Evolutionary conservation across 441 rosid species (phyloP).

Genomic region (Gossypium trilobum): DNA sequence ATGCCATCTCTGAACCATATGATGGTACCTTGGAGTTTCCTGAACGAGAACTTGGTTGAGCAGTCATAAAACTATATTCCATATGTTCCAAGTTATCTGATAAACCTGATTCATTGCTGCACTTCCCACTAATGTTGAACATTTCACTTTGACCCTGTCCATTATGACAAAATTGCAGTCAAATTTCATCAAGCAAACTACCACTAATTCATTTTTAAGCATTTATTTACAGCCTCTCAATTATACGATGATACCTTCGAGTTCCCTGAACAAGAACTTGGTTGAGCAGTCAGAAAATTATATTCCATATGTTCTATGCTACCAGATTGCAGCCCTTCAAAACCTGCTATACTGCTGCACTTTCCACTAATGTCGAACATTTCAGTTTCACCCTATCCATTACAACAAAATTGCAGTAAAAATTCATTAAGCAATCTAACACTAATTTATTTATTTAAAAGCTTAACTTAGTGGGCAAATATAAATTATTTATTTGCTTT

Average conservation of each 20-base stretch:
- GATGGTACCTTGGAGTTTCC: conserved; percentile 24
- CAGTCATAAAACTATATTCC: conserved; percentile 35
- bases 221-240: conserved; percentile 18
- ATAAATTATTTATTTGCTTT: background rate
- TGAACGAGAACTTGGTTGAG: conserved; percentile 24
- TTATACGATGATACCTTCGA: conserved; percentile 24
- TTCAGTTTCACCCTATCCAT: conserved; percentile 36
- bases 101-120: conserved; percentile 21
- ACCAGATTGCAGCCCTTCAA: conserved; percentile 29
- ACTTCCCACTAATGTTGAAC: conserved; percentile 24
- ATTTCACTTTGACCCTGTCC: conserved; percentile 35
- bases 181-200: background rate
- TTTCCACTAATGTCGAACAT: conserved; percentile 24
- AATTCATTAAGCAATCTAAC: background rate
- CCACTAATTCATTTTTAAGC: background rate
- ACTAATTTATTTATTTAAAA: conserved; percentile 2
- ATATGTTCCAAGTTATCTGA: conserved; percentile 26
- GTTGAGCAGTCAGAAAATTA: conserved; percentile 29
- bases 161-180: background rate
- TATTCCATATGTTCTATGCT: conserved; percentile 34
- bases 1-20: conserved; percentile 25
- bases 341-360: conserved; percentile 21
- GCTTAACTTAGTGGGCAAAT: background rate
- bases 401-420: background rate
- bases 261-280: conserved; percentile 22